A percentile compares a stretch with the other conserved stretches of the same genome.
These are phyloP conservation scores for Botrytis squamosa DNA, from an alignment of 2,329 filamentous ascomycete species.

Conservation along the genomic window DNA sequence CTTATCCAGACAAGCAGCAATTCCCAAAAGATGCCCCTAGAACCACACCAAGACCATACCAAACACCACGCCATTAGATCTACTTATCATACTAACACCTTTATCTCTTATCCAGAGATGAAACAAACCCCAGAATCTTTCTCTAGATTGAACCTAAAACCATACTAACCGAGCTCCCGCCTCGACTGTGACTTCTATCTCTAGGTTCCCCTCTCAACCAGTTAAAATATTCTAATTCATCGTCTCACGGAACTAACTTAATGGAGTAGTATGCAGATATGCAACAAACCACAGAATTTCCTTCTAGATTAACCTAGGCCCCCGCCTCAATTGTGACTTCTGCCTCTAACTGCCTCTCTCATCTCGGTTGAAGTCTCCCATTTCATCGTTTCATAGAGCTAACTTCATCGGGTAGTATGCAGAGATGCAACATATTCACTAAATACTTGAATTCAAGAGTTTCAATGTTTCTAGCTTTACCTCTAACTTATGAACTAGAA, in stretches of 20 bases:
- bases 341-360: too few relatives aligned
- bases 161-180: neutral
- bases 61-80: neutral
- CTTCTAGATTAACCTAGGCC: too few relatives aligned
- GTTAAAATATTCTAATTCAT: neutral
- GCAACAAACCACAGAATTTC: neutral
- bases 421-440: neutral
- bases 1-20: neutral
- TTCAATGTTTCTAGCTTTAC: neutral
- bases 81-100: too few relatives aligned
- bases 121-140: neutral
- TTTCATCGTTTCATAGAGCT: neutral
- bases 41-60: neutral
- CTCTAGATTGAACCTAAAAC: neutral
- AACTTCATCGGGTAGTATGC: neutral
- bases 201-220: neutral
- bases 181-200: neutral
- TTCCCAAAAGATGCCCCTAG: neutral
- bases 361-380: too few relatives aligned
- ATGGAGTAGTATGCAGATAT: neutral
- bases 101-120: neutral
- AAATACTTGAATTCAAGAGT: neutral
- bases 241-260: neutral
- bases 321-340: too few relatives aligned
- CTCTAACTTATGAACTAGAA: neutral